Conservation (phyloP, 139 green algal genomes). For the Asterochloris sp. region DNA sequence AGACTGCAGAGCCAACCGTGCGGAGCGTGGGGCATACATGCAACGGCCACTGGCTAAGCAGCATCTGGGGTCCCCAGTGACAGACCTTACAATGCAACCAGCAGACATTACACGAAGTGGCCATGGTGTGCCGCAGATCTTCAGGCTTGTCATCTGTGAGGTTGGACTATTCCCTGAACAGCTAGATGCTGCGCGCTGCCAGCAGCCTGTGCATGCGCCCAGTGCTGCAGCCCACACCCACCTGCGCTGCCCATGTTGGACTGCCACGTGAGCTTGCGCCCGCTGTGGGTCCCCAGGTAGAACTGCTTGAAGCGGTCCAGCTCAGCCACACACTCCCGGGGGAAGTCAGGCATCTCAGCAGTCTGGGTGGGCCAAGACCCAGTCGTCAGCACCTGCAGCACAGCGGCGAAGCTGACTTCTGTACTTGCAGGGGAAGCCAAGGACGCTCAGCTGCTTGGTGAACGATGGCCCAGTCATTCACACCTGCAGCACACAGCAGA, state of each 20-base stretch:
- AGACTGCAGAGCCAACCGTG: too few species aligned
- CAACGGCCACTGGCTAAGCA: too few species aligned
- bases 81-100: too few species aligned
- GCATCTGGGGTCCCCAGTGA: too few species aligned
- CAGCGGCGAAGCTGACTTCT: neutral
- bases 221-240: neutral
- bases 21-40: too few species aligned
- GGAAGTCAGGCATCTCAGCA: constrained; percentile 73
- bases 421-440: too few species aligned
- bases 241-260: constrained; percentile 88
- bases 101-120: too few species aligned
- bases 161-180: neutral
- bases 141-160: too few species aligned
- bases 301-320: constrained; percentile 79
- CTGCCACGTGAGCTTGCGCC: constrained; percentile 94
- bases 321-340: constrained; percentile 70
- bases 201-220: neutral
- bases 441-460: neutral
- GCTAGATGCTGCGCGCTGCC: neutral
- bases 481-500: too few species aligned
- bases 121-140: too few species aligned
- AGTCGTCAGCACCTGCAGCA: constrained; percentile 87
- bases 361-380: constrained; percentile 88
- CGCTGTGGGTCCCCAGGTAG: constrained; percentile 76
- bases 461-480: too few species aligned